phyloP scores from a whole-genome alignment of 148 eudicot species.

The Amaranthus palmeri region DNA sequence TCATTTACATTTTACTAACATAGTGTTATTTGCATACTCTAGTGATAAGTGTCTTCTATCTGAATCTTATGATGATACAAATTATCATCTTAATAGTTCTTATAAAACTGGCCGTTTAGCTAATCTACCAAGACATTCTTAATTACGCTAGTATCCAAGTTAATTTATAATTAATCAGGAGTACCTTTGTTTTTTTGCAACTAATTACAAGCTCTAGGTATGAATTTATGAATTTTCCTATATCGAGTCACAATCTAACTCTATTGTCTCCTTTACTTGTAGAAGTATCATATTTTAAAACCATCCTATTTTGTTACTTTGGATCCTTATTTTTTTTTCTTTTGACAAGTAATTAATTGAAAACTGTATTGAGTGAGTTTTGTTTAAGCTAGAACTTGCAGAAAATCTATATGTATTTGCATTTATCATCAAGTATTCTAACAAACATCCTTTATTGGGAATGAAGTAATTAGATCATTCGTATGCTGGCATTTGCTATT shows the following conservation, averaged over 20 bases:
- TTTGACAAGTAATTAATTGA: neutral
- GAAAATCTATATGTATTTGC: neutral
- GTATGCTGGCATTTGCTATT: constrained; percentile 10
- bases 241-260: neutral
- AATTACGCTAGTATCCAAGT: neutral
- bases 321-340: neutral
- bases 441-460: neutral
- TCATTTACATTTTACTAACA: too few relatives aligned
- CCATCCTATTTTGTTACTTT: neutral
- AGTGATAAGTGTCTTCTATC: too few relatives aligned
- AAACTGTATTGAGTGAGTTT: neutral
- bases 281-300: neutral
- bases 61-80: too few relatives aligned
- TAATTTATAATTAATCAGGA: neutral
- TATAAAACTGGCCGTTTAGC: neutral
- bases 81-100: neutral
- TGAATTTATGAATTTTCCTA: too few relatives aligned
- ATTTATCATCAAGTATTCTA: neutral
- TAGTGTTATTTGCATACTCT: too few relatives aligned
- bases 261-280: neutral
- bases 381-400: neutral
- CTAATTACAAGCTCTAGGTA: constrained; percentile 5
- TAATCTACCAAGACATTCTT: neutral
- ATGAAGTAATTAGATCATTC: neutral
- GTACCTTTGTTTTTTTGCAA: neutral